Evolutionary conservation across 2,329 filamentous ascomycete genomes (phyloP), one percentile per base, ranked within the genome.

Genomic region (Apiospora rasikravindrae): DNA sequence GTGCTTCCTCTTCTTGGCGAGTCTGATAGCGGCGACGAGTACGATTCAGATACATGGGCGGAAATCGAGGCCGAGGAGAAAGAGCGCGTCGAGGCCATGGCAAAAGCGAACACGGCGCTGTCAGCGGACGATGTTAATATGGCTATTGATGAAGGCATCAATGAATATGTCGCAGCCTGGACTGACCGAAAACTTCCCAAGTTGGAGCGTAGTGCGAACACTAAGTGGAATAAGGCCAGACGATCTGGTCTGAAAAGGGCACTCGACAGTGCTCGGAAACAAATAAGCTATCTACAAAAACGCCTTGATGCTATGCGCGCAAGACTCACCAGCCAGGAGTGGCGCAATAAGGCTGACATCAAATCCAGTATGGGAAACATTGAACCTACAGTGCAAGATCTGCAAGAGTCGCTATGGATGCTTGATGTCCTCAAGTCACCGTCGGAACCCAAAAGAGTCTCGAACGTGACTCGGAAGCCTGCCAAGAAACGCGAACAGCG

Each of bases 301-400:
- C 47, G 47, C 22, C 68, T 69, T 22, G 26, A n/a, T 57, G 1
- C 1, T 57, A 19, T 40, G 22, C 68, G 68, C 14, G 29, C 33
- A 14, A 5, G 29, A 19, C 4, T 40, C 5, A 26, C 16, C 29
- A 76, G 79, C 0, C 82, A 87, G 22, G 78, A 84, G 42, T 94
- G 91, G 88, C 79, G 81, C 14, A 88, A 83, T 10, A 82, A 83
- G 29, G 76, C 81, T 0, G 85, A 90, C 19, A 78, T 96, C 19
- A 82, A 84, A 37, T 82, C 81, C 7, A 88, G 90, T 76, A 90
- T 90, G 68, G 81, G 83, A 14, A 87, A 83, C 47, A 83, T 97
- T 71, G 90, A 96, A 73, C 83, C 85, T 5, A 94, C 87, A 4
- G 82, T 98, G 0, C 87, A 89, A 47, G 87, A 92, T 71, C 87